Conservation (phyloP, 805 yeast genomes). For the Yarrowia sp. region DNA sequence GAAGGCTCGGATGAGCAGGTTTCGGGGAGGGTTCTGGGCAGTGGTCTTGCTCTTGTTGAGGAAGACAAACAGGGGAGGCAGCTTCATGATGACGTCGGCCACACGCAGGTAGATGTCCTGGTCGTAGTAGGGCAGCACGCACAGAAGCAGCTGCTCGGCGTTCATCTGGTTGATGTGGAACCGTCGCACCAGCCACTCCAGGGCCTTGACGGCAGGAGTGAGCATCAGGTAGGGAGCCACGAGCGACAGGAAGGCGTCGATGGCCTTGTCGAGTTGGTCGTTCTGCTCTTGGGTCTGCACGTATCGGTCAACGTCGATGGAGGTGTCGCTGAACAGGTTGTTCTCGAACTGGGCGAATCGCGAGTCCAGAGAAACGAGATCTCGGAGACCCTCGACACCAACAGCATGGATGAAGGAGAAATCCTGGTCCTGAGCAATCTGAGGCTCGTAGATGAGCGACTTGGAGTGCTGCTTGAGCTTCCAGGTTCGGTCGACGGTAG, state of each 20-base stretch:
- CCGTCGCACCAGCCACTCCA: slow-evolving; percentile 94
- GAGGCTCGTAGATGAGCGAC: slow-evolving; percentile 81
- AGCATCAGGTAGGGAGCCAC: slow-evolving; percentile 74
- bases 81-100: slow-evolving; percentile 54
- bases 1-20: slow-evolving; percentile 70
- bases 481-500: slow-evolving; percentile 67
- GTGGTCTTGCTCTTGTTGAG: slow-evolving; percentile 63
- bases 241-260: slow-evolving; percentile 69
- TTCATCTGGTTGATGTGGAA: slow-evolving; percentile 79
- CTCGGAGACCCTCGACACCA: slow-evolving; percentile 73
- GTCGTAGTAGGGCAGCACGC: slow-evolving; percentile 78
- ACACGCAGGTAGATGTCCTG: slow-evolving; percentile 72
- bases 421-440: slow-evolving; percentile 92
- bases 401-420: slow-evolving; percentile 73
- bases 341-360: slow-evolving; percentile 67
- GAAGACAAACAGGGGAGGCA: slow-evolving; percentile 82
- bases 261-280: slow-evolving; percentile 68
- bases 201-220: slow-evolving; percentile 72
- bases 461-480: slow-evolving; percentile 85
- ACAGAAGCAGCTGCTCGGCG: slow-evolving; percentile 65
- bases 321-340: slow-evolving; percentile 79
- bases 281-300: slow-evolving; percentile 74
- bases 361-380: slow-evolving; percentile 67
- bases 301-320: slow-evolving; percentile 75
- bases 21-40: slow-evolving; percentile 61